Evolutionary conservation across 163 green algal genomes (phyloP).

Genomic region (Chlorella variabilis): DNA sequence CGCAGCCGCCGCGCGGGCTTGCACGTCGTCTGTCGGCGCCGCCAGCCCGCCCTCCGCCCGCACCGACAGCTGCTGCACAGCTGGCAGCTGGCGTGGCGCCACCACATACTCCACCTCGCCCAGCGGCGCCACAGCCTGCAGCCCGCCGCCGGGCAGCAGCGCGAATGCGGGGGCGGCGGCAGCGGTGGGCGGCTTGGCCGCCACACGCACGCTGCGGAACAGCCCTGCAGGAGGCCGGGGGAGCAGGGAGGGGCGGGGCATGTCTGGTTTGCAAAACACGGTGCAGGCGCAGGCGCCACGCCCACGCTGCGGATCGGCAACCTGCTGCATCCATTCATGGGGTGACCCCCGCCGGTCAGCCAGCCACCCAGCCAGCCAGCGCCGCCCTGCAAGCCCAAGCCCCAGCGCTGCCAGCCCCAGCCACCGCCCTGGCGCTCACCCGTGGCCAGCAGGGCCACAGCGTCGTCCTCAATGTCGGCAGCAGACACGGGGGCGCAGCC

Average conservation of each 20-base stretch:
- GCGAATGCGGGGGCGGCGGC: constrained; percentile 64
- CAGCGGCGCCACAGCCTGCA: constrained; percentile 66
- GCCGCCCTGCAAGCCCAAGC: too few relatives aligned
- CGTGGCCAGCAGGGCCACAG: constrained; percentile 62
- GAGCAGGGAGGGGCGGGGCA: too few relatives aligned
- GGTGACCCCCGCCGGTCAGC: too few relatives aligned
- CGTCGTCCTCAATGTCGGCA: constrained; percentile 80
- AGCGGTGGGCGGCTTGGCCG: constrained; percentile 30
- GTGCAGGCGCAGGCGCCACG: too few relatives aligned
- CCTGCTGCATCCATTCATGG: too few relatives aligned
- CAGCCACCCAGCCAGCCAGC: too few relatives aligned
- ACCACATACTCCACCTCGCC: constrained; percentile 62
- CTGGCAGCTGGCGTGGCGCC: constrained; percentile 60
- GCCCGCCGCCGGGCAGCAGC: constrained; percentile 15
- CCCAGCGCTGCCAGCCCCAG: too few relatives aligned
- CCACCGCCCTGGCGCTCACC: too few relatives aligned
- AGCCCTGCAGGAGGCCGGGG: constrained; percentile 25
- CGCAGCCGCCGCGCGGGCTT: not conserved
- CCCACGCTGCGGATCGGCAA: too few relatives aligned
- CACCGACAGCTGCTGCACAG: constrained; percentile 55
- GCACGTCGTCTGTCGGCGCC: not conserved
- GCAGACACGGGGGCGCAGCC: constrained; percentile 64
- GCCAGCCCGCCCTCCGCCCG: constrained; percentile 71
- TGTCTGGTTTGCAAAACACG: too few relatives aligned
- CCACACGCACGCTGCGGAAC: constrained; percentile 52